A percentile compares a stretch with the other conserved stretches of the same genome.
These are phyloP conservation scores for Penicillium cosmopolitanum DNA, from an alignment of 495 filamentous ascomycete species.

Conservation along the genomic window DNA sequence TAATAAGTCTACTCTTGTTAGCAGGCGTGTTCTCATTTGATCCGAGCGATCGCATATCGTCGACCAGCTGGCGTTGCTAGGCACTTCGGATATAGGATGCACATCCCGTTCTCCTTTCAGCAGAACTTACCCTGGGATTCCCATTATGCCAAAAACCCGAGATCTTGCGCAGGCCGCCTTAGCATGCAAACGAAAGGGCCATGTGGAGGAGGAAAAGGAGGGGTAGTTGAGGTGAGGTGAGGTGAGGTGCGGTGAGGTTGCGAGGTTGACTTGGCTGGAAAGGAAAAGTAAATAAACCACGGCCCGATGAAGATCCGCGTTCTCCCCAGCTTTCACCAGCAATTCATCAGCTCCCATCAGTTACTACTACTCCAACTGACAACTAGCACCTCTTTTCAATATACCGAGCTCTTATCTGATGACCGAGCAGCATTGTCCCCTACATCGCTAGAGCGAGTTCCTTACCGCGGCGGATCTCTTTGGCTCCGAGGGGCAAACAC, in stretches of 20 bases:
- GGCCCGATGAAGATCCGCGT: constrained; percentile 51
- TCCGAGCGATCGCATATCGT: background rate
- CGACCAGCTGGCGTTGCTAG: constrained; percentile 3
- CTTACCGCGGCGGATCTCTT: constrained; percentile 8
- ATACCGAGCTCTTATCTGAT: constrained; percentile 15
- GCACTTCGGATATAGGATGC: constrained; percentile 16
- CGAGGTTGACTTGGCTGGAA: constrained; percentile 11
- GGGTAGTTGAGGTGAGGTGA: background rate
- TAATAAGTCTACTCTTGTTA: constrained; percentile 68
- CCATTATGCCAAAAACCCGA: constrained; percentile 33
- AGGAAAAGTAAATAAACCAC: constrained; percentile 36
- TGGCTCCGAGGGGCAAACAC: constrained; percentile 22
- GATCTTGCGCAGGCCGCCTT: constrained; percentile 11
- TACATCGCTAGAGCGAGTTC: constrained; percentile 16
- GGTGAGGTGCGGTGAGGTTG: constrained; percentile 14
- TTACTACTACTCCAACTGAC: background rate
- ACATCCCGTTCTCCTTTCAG: background rate
- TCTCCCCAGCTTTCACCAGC: constrained; percentile 10
- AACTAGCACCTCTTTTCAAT: background rate
- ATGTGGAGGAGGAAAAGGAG: constrained; percentile 12
- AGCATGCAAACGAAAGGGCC: constrained; percentile 6
- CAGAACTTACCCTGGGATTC: constrained; percentile 50
- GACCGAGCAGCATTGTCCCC: constrained; percentile 5
- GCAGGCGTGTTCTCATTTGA: background rate
- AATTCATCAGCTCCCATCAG: constrained; percentile 1